Evolutionary conservation across 2,329 filamentous ascomycete genomes (phyloP).

Genomic region (Colletotrichum australisinense): DNA sequence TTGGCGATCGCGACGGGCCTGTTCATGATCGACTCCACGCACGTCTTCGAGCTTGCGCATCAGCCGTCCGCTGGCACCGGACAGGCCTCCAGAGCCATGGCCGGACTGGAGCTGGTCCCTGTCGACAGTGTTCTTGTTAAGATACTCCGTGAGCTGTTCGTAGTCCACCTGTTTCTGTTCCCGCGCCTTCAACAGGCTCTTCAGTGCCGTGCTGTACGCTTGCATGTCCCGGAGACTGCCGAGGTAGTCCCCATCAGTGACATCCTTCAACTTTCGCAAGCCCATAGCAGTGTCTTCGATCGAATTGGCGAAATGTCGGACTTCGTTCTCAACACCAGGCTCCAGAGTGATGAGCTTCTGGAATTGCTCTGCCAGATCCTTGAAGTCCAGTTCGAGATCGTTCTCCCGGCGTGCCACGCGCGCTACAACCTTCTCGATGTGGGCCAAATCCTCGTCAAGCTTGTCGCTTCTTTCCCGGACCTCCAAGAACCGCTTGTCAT

Average conservation of each 20-base stretch:
- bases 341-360: slow-evolving; percentile 92
- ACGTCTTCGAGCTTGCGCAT: slow-evolving; percentile 97
- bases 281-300: slow-evolving; percentile 86
- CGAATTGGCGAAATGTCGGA: slow-evolving; percentile 87
- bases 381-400: slow-evolving; percentile 89
- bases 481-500: slow-evolving; percentile 93
- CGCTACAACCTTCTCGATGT: slow-evolving; percentile 96
- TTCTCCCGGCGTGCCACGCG: slow-evolving; percentile 88
- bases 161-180: slow-evolving; percentile 99
- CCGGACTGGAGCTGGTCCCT: slow-evolving; percentile 81
- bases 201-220: slow-evolving; percentile 88
- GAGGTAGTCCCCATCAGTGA: slow-evolving; percentile 96
- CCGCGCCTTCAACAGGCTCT: slow-evolving; percentile 88
- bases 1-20: slow-evolving; percentile 85
- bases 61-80: slow-evolving; percentile 87
- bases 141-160: slow-evolving; percentile 94
- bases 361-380: slow-evolving; percentile 92
- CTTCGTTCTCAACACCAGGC: slow-evolving; percentile 82
- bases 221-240: slow-evolving; percentile 95
- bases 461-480: slow-evolving; percentile 94
- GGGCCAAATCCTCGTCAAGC: slow-evolving; percentile 90
- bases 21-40: slow-evolving; percentile 95
- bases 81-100: slow-evolving; percentile 65
- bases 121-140: slow-evolving; percentile 89
- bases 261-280: slow-evolving; percentile 84